These are phyloP conservation scores for Geum urbanum DNA, from an alignment of 306 rosid species.

Conservation along the genomic window DNA sequence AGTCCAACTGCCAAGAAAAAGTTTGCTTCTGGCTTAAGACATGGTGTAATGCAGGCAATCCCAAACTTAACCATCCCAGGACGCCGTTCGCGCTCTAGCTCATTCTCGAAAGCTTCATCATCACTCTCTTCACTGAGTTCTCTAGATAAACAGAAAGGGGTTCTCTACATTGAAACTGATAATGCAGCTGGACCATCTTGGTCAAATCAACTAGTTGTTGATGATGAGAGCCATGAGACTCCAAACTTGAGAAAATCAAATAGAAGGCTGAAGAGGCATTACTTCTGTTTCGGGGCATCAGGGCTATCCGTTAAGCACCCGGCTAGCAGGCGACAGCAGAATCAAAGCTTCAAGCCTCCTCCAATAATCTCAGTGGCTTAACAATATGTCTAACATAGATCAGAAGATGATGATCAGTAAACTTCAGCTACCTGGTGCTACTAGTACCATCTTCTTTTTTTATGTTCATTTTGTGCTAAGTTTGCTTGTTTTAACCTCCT, in stretches of 20 bases:
- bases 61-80: conserved; percentile 54
- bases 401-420: neutral
- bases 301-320: conserved; percentile 51
- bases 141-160: conserved; percentile 64
- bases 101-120: conserved; percentile 69
- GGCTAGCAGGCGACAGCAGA: conserved; percentile 45
- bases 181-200: conserved; percentile 58
- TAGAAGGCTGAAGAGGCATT: conserved; percentile 58
- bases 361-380: conserved; percentile 61
- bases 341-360: conserved; percentile 41
- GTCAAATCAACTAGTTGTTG: conserved; percentile 33
- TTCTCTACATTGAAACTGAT: conserved; percentile 46
- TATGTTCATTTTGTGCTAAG: neutral
- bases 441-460: neutral
- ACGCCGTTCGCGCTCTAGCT: conserved; percentile 68
- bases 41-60: conserved; percentile 59
- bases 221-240: conserved; percentile 22
- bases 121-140: conserved; percentile 74
- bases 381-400: conserved; percentile 7
- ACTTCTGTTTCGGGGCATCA: conserved; percentile 76
- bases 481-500: neutral
- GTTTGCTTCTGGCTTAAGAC: conserved; percentile 68
- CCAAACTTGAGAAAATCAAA: conserved; percentile 40
- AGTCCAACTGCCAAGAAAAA: conserved; percentile 97
- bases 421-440: conserved; percentile 8